Evolutionary conservation across 2,329 filamentous ascomycete species (phyloP).

Genomic region (Sporothrix curviconia): DNA sequence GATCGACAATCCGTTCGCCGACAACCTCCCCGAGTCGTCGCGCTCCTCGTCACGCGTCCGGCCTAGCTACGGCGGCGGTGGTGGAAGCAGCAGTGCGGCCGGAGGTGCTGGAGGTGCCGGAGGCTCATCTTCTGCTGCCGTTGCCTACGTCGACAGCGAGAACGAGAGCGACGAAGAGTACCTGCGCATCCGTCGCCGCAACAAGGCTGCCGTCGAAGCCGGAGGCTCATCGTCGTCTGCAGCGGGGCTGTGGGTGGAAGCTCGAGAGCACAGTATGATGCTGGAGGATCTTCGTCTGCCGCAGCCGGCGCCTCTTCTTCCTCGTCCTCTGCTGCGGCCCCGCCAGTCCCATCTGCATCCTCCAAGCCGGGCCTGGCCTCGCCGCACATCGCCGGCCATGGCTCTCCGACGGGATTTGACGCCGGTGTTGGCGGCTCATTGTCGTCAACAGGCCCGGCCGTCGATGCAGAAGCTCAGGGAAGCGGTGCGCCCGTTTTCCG

Average conservation of each 20-base stretch:
- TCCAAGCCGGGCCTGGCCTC: background rate
- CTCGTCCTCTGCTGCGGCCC: background rate
- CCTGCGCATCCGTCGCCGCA: slow-evolving; percentile 11
- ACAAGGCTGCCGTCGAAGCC: slow-evolving; percentile 1
- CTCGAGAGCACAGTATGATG: background rate
- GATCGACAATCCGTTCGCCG: slow-evolving; percentile 14
- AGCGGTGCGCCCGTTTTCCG: background rate
- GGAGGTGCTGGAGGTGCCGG: background rate
- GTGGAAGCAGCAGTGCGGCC: background rate
- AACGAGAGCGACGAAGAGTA: slow-evolving; percentile 16
- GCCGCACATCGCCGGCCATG: background rate
- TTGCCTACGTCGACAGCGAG: slow-evolving; percentile 11
- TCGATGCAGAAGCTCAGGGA: slow-evolving; percentile 2
- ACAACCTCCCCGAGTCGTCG: slow-evolving; percentile 13
- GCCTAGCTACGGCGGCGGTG: background rate
- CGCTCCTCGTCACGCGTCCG: slow-evolving; percentile 15
- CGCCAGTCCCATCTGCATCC: background rate
- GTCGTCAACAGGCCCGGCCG: background rate
- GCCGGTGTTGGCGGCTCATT: slow-evolving; percentile 1
- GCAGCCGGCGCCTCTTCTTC: background rate
- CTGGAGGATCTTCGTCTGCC: background rate
- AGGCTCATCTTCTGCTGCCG: background rate
- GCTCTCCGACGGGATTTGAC: background rate
- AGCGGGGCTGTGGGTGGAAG: background rate
- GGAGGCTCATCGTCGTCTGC: background rate